Base-by-base conservation (phyloP, 2,329 filamentous ascomycete species). In the Botrytis aclada region DNA sequence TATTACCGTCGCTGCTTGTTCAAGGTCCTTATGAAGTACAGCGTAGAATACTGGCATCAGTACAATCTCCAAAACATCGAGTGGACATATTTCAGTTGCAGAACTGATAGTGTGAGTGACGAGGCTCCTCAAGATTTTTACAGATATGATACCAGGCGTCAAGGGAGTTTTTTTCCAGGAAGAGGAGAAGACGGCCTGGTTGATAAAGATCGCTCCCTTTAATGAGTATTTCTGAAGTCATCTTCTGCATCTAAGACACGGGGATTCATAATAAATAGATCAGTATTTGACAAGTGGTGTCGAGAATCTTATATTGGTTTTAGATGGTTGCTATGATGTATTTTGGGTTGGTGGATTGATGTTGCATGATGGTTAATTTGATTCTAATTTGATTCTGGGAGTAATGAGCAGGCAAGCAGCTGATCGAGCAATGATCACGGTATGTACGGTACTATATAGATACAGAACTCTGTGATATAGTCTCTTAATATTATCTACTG, bases 121-220 rank as follows among this genome's bases (percentile, higher is more conserved):
- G 22, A 67, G 18, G 45, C 39, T 67, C 32, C 32, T 54, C 37
- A 29, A 39, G 10, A 54, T 37, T 22, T n/a, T 67, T 29, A 12
- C 12, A 67, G 32, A 67, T 54, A 67, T 67, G 45, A 39, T 67
- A 67, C n/a, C 29, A 32, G 45, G 45, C 32, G 39, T 54, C 64
- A 25, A 43, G 32, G 45, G 39, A 54, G 32, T 67, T 32, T 12
- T 67, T 54, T 54, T 39, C 32, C 10, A 18, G 64, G 20, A 32
- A 67, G 45, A 37, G 32, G 32, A 32, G 6, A 67, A 25, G 64
- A 67, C 45, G 10, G 32, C 32, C 54, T 22, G 32, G 8, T 32
- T 39, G 45, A 67, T 67, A 43, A 22, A 54, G 37, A 67, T 45
- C 29, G 45, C 41, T 25, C 32, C 29, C 45, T 54, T 54, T 34